A percentile compares a stretch with the other conserved stretches of the same genome.
phyloP scores from a whole-genome alignment of 495 filamentous ascomycete genomes.

The Xeromyces bisporus region DNA sequence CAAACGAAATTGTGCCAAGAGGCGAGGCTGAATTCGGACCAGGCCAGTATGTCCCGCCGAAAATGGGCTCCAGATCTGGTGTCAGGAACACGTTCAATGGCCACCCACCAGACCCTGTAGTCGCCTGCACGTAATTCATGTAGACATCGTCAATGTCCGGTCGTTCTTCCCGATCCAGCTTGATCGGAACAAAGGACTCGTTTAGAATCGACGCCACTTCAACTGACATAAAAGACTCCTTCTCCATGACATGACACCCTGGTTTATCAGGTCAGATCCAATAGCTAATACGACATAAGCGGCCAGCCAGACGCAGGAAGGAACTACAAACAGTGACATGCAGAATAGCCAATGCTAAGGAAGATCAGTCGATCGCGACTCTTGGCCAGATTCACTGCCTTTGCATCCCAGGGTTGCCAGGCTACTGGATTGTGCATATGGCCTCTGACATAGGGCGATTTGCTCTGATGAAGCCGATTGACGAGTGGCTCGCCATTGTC shows the following conservation, averaged over 20 bases:
- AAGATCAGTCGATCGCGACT: constrained; percentile 75
- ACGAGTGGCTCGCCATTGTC: constrained; percentile 27
- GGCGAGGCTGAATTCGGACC: constrained; percentile 44
- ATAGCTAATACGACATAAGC: background rate
- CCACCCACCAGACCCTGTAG: constrained; percentile 86
- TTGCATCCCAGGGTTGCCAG: constrained; percentile 79
- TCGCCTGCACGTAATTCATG: constrained; percentile 95
- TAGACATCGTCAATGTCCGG: constrained; percentile 94
- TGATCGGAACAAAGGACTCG: constrained; percentile 74
- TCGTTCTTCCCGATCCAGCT: constrained; percentile 87
- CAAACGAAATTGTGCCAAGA: constrained; percentile 43
- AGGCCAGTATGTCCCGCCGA: constrained; percentile 95
- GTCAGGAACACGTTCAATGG: constrained; percentile 94
- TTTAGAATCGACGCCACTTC: constrained; percentile 74
- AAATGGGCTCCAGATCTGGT: constrained; percentile 80
- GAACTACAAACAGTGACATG: constrained; percentile 66
- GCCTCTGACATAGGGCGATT: constrained; percentile 60
- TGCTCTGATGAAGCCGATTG: constrained; percentile 59
- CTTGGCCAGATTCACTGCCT: constrained; percentile 59
- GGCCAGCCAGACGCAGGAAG: background rate
- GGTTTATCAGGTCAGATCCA: constrained; percentile 5
- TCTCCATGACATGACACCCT: constrained; percentile 91
- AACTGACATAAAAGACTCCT: constrained; percentile 76
- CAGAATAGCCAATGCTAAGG: constrained; percentile 87
- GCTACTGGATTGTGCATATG: constrained; percentile 77